Percentiles rank a stretch among this genome's conserved stretches.
These are phyloP conservation scores for Hypsizygus marmoreus DNA, from an alignment of 768 basidiomycete genomes.

Conservation along the genomic window DNA sequence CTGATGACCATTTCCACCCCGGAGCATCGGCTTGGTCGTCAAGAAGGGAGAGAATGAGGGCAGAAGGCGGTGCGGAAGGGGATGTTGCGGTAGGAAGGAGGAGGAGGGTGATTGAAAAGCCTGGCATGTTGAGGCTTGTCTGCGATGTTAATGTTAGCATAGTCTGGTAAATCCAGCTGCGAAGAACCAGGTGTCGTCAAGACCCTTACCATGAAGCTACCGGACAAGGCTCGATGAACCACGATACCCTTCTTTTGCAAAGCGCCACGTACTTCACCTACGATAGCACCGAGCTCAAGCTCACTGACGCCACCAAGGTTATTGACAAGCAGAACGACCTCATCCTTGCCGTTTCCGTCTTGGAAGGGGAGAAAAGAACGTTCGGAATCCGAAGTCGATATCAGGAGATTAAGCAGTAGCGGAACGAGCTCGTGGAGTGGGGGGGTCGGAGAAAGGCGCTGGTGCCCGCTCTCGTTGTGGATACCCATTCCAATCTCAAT, in stretches of 20 bases:
- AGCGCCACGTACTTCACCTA: conserved; percentile 56
- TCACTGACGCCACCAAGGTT: conserved; percentile 87
- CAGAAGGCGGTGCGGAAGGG: conserved; percentile 34
- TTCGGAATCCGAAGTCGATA: conserved; percentile 72
- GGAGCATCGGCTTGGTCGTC: conserved; percentile 70
- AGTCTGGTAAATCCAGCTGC: too few relatives aligned
- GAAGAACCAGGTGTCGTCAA: neutral
- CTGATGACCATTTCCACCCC: conserved; percentile 84
- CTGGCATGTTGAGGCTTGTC: conserved; percentile 94
- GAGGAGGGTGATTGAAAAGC: conserved; percentile 83
- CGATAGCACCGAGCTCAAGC: conserved; percentile 75
- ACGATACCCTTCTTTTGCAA: conserved; percentile 59
- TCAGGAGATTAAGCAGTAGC: conserved; percentile 70
- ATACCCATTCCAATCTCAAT: conserved; percentile 92
- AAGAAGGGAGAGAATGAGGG: conserved; percentile 62
- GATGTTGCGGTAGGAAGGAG: conserved; percentile 61
- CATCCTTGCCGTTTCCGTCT: conserved; percentile 52
- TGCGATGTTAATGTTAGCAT: too few relatives aligned
- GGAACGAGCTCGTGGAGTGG: conserved; percentile 68
- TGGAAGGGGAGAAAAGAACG: conserved; percentile 74
- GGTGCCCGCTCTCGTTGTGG: conserved; percentile 85
- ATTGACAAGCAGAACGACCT: conserved; percentile 81
- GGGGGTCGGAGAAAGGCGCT: conserved; percentile 70
- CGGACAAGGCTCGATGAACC: conserved; percentile 66
- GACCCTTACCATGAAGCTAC: conserved; percentile 79